Conservation (phyloP, 805 yeast genomes). For the Vanderwaltozyma tropicalis region DNA sequence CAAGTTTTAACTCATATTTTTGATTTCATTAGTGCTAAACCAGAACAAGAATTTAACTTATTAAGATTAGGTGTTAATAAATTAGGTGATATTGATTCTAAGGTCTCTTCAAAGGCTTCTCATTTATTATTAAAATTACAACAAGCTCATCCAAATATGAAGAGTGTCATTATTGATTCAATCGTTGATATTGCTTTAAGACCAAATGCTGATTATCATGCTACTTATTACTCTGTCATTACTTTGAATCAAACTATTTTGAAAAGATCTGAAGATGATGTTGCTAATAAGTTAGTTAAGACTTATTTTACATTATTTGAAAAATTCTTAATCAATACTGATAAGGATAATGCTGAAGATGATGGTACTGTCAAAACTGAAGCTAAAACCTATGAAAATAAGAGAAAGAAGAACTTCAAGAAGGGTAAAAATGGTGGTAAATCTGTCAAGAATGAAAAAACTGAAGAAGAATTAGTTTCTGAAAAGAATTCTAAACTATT, state of each 20-base stretch:
- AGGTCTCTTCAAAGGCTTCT: slow-evolving; percentile 83
- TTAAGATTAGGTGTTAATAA: slow-evolving; percentile 85
- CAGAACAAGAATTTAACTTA: slow-evolving; percentile 93
- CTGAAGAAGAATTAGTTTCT: slow-evolving; percentile 53
- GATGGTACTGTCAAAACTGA: slow-evolving; percentile 28
- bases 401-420: slow-evolving; percentile 66
- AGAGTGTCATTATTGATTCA: slow-evolving; percentile 63
- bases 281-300: slow-evolving; percentile 74
- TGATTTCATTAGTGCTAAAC: slow-evolving; percentile 71
- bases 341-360: slow-evolving; percentile 33
- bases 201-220: slow-evolving; percentile 69
- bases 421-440: slow-evolving; percentile 84
- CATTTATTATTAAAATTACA: slow-evolving; percentile 68
- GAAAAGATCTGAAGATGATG: slow-evolving; percentile 60
- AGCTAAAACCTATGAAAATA: slow-evolving; percentile 38
- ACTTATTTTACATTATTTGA: slow-evolving; percentile 84
- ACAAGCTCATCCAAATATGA: slow-evolving; percentile 95
- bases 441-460: slow-evolving; percentile 52
- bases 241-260: slow-evolving; percentile 90
- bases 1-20: slow-evolving; percentile 67
- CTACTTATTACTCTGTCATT: slow-evolving; percentile 77
- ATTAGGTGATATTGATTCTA: slow-evolving; percentile 84
- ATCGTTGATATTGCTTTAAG: slow-evolving; percentile 73
- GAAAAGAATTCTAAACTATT: slow-evolving; percentile 79
- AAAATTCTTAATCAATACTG: slow-evolving; percentile 63